These are phyloP conservation scores for Solanum chmielewskii DNA, from an alignment of 257 asterid species.

Conservation along the genomic window DNA sequence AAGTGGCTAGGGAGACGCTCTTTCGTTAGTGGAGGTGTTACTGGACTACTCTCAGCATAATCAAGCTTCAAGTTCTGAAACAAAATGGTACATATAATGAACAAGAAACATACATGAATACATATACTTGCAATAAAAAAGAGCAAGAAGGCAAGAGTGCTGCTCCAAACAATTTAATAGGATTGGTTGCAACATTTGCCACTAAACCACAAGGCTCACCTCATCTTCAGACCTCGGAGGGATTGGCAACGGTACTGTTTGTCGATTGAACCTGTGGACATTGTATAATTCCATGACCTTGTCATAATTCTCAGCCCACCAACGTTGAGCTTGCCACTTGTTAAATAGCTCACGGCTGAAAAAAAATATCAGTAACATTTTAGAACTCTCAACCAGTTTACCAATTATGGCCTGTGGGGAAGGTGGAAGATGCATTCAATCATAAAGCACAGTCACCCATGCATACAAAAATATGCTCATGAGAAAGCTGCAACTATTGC, in stretches of 20 bases:
- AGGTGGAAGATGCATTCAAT: not conserved
- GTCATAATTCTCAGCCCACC: constrained; percentile 93
- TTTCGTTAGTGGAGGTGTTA: constrained; percentile 59
- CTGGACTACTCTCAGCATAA: constrained; percentile 62
- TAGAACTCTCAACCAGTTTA: constrained; percentile 3
- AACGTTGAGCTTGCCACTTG: constrained; percentile 85
- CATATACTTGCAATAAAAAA: not conserved
- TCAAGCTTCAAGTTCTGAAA: constrained; percentile 54
- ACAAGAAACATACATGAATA: not conserved
- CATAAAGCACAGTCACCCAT: not conserved
- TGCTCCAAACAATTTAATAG: not conserved
- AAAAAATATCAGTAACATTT: constrained; percentile 4
- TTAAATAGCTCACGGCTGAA: constrained; percentile 82
- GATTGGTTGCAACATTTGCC: not conserved
- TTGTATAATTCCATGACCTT: constrained; percentile 86
- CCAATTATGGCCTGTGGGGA: not conserved
- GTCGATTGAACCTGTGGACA: constrained; percentile 55
- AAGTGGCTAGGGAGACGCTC: constrained; percentile 44
- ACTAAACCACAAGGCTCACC: constrained; percentile 28
- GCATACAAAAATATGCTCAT: not conserved
- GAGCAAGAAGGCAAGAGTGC: not conserved
- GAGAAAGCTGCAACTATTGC: not conserved
- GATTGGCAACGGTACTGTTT: constrained; percentile 48
- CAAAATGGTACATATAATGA: not conserved
- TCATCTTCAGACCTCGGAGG: constrained; percentile 67